Evolutionary conservation across 768 basidiomycete genomes (phyloP).

Genomic region (Calocybe gangraenosa): DNA sequence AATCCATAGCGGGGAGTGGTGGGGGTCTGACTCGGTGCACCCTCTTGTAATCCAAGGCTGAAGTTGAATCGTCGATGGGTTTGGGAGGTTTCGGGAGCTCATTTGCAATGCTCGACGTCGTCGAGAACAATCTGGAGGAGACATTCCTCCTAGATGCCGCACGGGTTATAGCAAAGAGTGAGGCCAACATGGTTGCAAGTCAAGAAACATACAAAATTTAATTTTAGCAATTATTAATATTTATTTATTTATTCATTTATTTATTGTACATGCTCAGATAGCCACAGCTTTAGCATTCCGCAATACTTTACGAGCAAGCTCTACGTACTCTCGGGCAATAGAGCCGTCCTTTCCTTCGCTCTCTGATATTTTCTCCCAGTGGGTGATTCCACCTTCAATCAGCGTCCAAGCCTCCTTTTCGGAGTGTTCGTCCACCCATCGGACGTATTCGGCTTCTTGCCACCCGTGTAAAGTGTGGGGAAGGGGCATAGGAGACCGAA

Average conservation of each 20-base stretch:
- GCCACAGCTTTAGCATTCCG: conserved; percentile 37
- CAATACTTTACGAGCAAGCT: conserved; percentile 66
- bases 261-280: no score
- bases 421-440: conserved; percentile 92
- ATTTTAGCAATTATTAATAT: conserved; percentile 1
- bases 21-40: conserved; percentile 70
- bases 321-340: conserved; percentile 56
- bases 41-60: conserved; percentile 89
- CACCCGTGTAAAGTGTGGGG: conserved; percentile 90
- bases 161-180: conserved; percentile 26
- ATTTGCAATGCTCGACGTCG: conserved; percentile 26
- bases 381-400: conserved; percentile 71
- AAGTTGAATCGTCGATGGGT: conserved; percentile 89
- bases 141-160: conserved; percentile 22
- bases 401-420: conserved; percentile 77
- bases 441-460: conserved; percentile 94
- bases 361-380: conserved; percentile 74
- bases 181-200: conserved; percentile 19
- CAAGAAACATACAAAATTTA: conserved; percentile 2
- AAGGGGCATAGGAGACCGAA: conserved; percentile 79
- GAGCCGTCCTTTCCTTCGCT: conserved; percentile 44
- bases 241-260: neutral
- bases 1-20: conserved; percentile 79
- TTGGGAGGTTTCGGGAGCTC: conserved; percentile 66
- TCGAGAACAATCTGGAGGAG: conserved; percentile 33